Evolutionary conservation across 305 asterid genomes (phyloP).

Genomic region (Fraxinus paxiana): DNA sequence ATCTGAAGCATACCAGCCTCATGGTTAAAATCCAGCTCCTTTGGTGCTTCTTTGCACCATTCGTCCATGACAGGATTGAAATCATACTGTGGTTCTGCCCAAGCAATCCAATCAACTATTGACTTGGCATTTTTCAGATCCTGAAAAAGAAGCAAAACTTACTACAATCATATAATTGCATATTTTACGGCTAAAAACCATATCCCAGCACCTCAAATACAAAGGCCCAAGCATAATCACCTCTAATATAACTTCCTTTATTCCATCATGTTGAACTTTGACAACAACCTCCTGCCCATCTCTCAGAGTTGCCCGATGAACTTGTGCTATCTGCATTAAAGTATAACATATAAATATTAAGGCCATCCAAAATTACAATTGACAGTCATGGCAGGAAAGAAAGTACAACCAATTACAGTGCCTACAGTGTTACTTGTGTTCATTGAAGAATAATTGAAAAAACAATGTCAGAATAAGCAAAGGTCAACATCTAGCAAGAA

Average conservation of each 20-base stretch:
- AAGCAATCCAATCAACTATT: constrained; percentile 95
- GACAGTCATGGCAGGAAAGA: background rate
- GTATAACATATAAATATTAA: constrained; percentile 8
- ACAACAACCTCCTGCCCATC: constrained; percentile 86
- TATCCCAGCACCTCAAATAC: constrained; percentile 18
- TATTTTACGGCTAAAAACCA: constrained; percentile 13
- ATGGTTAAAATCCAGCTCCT: constrained; percentile 80
- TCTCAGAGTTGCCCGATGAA: constrained; percentile 85
- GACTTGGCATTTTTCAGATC: constrained; percentile 92
- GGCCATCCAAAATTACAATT: constrained; percentile 9
- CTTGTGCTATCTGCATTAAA: constrained; percentile 87
- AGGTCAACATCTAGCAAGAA: constrained; percentile 15
- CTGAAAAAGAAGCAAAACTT: constrained; percentile 37
- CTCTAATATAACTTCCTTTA: constrained; percentile 81
- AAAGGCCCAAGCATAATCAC: constrained; percentile 30
- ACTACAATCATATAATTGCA: constrained; percentile 15
- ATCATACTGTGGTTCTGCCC: constrained; percentile 98
- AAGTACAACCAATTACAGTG: background rate
- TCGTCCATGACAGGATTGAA: constrained; percentile 97
- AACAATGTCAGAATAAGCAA: constrained; percentile 14
- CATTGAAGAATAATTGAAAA: constrained; percentile 1
- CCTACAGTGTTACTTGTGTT: background rate
- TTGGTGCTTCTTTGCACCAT: constrained; percentile 99
- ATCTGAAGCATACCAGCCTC: constrained; percentile 76
- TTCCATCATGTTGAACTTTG: constrained; percentile 93